Evolutionary conservation across 371 early-diverging fungal genomes (phyloP), one percentile per base, ranked within the genome.

Genomic region (Gilbertella persicaria): DNA sequence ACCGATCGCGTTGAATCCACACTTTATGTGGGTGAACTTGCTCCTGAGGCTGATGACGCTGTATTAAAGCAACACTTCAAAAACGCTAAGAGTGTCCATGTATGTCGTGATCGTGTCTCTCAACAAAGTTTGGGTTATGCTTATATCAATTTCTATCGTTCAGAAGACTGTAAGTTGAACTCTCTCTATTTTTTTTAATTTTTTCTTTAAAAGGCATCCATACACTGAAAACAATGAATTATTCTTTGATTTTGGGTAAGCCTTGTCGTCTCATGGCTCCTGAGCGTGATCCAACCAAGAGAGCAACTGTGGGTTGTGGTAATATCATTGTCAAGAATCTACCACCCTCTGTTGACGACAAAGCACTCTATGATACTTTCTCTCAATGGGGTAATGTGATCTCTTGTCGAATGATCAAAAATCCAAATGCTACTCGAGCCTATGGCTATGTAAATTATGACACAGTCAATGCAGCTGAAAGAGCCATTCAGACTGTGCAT

Each of bases 241-340:
- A 94, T 75, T 86, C 94, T 37, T 67, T 79, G 60, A 90, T 99
- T 70, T 91, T 91, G 73, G 94, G 92, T 60, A 89, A 86, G 56
- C 84, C 93, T 16, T 96, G 97, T 83, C 91, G 99, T 41, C 92
- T 98, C 67, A 99, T 98, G 99, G 94, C 96, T 94, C 92, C 95
- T 41, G 94, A 98, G 79, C 90, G 96, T 45, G 95, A 99, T 79
- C 93, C 95, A 12, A 78, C 91, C 19, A 82, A 90, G 66, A 93
- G 97, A 72, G 82, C 83, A 60, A 75, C 82, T 45, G n/a, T n/a
- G n/a, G 93, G 94, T 25, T 75, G 80, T 28, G 98, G 97, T 64
- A 99, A 99, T 83, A 89, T 99, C 61, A 94, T 99, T 75, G 96
- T 99, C 78, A 99, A 99, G 86, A 99, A 99, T 86, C 81, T 99